Base-by-base conservation (phyloP, 768 basidiomycete genomes). In the Lactarius hatsudake region DNA sequence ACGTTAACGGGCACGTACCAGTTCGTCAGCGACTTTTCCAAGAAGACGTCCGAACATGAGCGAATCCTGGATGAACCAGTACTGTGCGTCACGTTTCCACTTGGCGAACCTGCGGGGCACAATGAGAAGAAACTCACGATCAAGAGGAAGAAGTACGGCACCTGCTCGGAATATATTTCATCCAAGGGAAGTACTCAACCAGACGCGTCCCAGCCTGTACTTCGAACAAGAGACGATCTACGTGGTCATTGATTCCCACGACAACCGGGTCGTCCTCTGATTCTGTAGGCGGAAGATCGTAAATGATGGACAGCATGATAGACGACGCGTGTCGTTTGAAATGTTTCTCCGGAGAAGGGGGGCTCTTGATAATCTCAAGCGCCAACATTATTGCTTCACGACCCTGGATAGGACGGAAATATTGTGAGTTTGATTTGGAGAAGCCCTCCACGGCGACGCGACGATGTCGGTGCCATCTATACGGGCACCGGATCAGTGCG, bases 291-390 rank as follows among this genome's bases (percentile, higher is more conserved):
- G 43, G 61, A 43, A 40, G 42, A 56, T 55, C 53, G 42, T 58
- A 67, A 30, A 51, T 53, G 61, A 64, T 59, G n/a, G 65, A 64
- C 69, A 77, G 74, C 36, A 76, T 75, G 13, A 71, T 72, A 5
- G 69, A 67, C 2, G 66, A 36, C 58, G 70, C 65, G 56, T 65
- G 45, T 48, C 54, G 54, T 17, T 5, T 18, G 28, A 56, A 56
- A 32, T 56, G 54, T 12, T 56, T 56, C 28, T 56, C 54, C 54
- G n/a, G 26, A 28, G 54, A 28, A 7, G 28, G 32, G 30, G 51
- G 51, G 7, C 51, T 56, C 26, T 18, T 48, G 8, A 48, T 48
- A n/a, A 48, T 10, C n/a, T 48, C n/a, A n/a, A 48, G 45, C 45
- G n/a, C 45, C 20, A 56, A 6, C n/a, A 53, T 53, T 5, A 53